Evolutionary conservation across 2,329 filamentous ascomycete species (phyloP).

Genomic region (Fusarium nematophilum): DNA sequence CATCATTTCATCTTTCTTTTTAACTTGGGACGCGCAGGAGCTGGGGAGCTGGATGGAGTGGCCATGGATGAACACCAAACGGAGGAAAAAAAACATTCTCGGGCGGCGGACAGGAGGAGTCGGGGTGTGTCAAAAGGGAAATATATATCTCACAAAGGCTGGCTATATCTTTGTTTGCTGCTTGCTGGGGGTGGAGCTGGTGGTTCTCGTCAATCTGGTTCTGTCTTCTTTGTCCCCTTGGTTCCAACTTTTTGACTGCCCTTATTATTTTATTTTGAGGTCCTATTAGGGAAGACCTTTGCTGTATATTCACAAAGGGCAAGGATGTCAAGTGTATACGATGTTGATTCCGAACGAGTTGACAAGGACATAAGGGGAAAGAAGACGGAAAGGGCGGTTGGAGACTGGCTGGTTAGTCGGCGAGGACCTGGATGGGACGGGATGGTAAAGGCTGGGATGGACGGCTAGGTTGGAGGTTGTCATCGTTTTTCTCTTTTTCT

Average conservation of each 20-base stretch:
- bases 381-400: background rate
- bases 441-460: constrained; percentile 9
- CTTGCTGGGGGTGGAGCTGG: constrained; percentile 24
- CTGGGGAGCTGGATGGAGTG: constrained; percentile 44
- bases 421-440: constrained; percentile 14
- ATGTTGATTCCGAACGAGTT: too few relatives aligned
- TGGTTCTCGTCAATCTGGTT: constrained; percentile 21
- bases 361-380: too few relatives aligned
- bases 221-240: constrained; percentile 3
- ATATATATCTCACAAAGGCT: constrained; percentile 36
- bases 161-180: constrained; percentile 41
- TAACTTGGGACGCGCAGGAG: constrained; percentile 42
- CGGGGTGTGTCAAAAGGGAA: constrained; percentile 43
- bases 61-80: constrained; percentile 16
- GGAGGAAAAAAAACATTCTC: constrained; percentile 12
- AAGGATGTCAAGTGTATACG: too few relatives aligned
- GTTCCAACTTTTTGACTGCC: too few relatives aligned
- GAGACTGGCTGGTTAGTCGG: background rate
- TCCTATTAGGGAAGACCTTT: constrained; percentile 5
- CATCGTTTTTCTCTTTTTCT: constrained; percentile 24
- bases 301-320: too few relatives aligned
- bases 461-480: constrained; percentile 30
- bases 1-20: constrained; percentile 30
- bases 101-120: constrained; percentile 43
- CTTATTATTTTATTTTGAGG: background rate